Evolutionary conservation across 148 eudicot species (phyloP).

Genomic region (Vaccinium darrowii): DNA sequence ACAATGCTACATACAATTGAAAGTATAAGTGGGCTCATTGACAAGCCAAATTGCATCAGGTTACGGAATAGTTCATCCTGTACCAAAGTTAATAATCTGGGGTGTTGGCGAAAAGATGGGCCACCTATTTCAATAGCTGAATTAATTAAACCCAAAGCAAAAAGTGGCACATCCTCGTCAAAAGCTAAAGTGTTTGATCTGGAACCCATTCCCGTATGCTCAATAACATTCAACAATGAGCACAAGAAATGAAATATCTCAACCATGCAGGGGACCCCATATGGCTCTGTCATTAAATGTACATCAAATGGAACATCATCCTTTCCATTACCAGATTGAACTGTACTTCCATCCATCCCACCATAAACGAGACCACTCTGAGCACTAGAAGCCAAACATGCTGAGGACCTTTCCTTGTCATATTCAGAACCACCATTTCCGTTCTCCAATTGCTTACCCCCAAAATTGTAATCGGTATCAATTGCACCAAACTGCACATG

Average conservation of each 20-base stretch:
- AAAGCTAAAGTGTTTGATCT: conserved; percentile 27
- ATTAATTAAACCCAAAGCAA: conserved; percentile 33
- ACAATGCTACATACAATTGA: conserved; percentile 30
- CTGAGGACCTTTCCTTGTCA: not conserved
- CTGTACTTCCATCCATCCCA: conserved; percentile 1
- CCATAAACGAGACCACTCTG: not conserved
- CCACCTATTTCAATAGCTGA: conserved; percentile 35
- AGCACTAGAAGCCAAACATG: conserved; percentile 6
- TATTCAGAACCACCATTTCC: not conserved
- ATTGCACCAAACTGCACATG: conserved; percentile 12
- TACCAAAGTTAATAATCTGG: conserved; percentile 23
- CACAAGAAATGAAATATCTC: conserved; percentile 36
- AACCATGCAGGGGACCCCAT: conserved; percentile 35
- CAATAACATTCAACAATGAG: conserved; percentile 25
- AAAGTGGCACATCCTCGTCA: conserved; percentile 39
- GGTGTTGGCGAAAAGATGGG: conserved; percentile 26
- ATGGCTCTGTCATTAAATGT: conserved; percentile 26
- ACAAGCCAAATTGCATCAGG: conserved; percentile 29
- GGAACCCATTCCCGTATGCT: conserved; percentile 20
- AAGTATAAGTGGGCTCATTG: conserved; percentile 32
- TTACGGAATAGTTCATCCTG: conserved; percentile 33
- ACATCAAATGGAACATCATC: conserved; percentile 11
- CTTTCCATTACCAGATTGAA: not conserved
- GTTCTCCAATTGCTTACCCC: conserved; percentile 9
- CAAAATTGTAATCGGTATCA: not conserved